Evolutionary conservation across 129 eudicot genomes (phyloP), one percentile per base, ranked within the genome.

Genomic region (Apium graveolens): DNA sequence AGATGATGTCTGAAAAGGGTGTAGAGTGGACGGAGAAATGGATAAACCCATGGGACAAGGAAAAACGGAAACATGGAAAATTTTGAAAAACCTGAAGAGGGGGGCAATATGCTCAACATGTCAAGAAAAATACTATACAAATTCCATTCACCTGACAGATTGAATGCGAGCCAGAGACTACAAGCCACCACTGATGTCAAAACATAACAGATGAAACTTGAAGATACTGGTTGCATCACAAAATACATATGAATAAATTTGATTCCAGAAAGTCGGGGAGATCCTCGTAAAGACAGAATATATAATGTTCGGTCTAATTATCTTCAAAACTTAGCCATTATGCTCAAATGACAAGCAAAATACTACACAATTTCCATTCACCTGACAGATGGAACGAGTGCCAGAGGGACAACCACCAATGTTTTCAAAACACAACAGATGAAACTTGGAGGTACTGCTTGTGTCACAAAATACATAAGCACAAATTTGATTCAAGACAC

Each of bases 231-330:
- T 17, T 71, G 44, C 18, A 32, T 24, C 51, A 41, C 29, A 21
- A 39, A 11, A 71, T 26, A 24, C 49, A 38, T 39, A 39, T 39
- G 49, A 49, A 71, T n/a, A 11, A 24, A 39, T 24, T 39, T 41
- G 8, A 38, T 38, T 21, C 39, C 38, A 70, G 4, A 53, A 75
- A 31, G 1, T 26, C 39, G 7, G 12, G 18, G 11, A 32, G 24
- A 32, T 35, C 29, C 70, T 77, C 42, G 80, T 77, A 70, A 41
- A 77, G 49, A 77, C 13, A 21, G 65, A 55, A 55, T 21, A 21
- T n/a, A n/a, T n/a, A n/a, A n/a, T n/a, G n/a, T n/a, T n/a, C n/a
- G n/a, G n/a, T n/a, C n/a, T n/a, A n/a, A n/a, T n/a, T n/a, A n/a
- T n/a, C n/a, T n/a, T n/a, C n/a, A n/a, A n/a, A n/a, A n/a, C n/a